phyloP scores from a whole-genome alignment of 2,329 filamentous ascomycete species.

The Fusarium gaditjirri region DNA sequence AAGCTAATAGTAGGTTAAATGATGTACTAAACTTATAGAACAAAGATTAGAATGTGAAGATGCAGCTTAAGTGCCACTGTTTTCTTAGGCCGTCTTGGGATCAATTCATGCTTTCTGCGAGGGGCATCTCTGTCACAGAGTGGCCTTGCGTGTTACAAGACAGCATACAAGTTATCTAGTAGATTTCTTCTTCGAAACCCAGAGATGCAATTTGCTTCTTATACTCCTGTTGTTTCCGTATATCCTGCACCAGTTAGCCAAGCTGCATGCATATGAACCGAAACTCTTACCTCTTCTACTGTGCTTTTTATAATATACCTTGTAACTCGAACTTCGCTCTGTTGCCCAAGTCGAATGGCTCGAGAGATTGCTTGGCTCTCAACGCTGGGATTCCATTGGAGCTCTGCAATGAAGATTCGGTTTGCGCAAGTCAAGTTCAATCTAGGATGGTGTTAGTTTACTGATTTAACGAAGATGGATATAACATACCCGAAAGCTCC shows the following conservation, averaged over 20 bases:
- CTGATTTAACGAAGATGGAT: rapidly evolving
- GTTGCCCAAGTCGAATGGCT: conserved; percentile 59
- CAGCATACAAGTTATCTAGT: no score
- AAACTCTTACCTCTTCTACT: conserved; percentile 53
- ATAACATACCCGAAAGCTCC: conserved; percentile 59
- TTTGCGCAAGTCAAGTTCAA: conserved; percentile 61
- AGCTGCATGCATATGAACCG: rapidly evolving
- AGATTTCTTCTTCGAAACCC: neutral
- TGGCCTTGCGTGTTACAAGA: no score
- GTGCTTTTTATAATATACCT: conserved; percentile 57
- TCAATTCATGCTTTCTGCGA: no score
- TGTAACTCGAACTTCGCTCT: conserved; percentile 54
- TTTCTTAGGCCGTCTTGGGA: no score
- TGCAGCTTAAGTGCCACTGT: no score
- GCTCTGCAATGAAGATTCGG: conserved; percentile 62
- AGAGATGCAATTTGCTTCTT: conserved; percentile 15
- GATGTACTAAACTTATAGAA: no score
- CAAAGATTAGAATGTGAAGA: no score
- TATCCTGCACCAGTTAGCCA: rapidly evolving
- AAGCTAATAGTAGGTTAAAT: no score
- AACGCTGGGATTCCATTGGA: conserved; percentile 65
- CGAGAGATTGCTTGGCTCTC: conserved; percentile 64
- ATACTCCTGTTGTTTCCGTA: conserved; percentile 9
- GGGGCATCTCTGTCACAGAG: no score
- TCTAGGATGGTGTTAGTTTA: conserved; percentile 32